phyloP scores from a whole-genome alignment of 202 grass and related monocot genomes.

The Saccharum hybrid region DNA sequence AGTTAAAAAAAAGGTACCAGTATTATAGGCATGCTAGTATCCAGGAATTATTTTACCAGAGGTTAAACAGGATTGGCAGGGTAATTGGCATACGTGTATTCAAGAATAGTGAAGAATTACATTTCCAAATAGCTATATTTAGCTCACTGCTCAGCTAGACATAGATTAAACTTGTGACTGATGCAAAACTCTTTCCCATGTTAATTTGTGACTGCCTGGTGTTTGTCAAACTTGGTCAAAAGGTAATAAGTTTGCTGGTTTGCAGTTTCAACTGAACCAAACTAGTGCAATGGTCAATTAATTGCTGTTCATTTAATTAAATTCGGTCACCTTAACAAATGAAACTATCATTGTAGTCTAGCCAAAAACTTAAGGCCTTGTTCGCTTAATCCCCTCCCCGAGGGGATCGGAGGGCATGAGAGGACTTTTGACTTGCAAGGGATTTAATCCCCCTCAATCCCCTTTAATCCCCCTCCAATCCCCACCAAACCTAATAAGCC shows the following conservation, averaged over 20 bases:
- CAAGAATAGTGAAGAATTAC: slow-evolving; percentile 4
- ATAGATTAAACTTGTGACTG: not conserved
- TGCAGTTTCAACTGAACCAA: not conserved
- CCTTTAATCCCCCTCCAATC: too few species aligned
- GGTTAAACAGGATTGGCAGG: not conserved
- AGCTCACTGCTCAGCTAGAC: slow-evolving; percentile 20
- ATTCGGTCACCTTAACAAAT: not conserved
- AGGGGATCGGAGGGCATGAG: too few species aligned
- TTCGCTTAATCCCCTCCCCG: too few species aligned
- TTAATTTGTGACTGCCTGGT: not conserved
- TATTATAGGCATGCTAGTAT: not conserved
- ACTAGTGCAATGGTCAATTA: not conserved
- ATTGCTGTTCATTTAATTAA: not conserved
- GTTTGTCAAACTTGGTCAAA: slow-evolving; percentile 10
- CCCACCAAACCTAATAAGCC: too few species aligned
- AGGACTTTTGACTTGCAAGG: too few species aligned
- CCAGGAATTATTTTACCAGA: slow-evolving; percentile 7
- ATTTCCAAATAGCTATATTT: slow-evolving; percentile 9
- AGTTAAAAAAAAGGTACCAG: not conserved
- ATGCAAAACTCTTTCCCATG: not conserved
- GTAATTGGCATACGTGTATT: not conserved
- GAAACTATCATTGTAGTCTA: not conserved
- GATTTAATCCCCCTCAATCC: too few species aligned
- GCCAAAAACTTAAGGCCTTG: too few species aligned
- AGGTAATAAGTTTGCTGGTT: not conserved